Percentiles rank a stretch among this genome's conserved stretches.
Conservation (phyloP, 2,329 filamentous ascomycete genomes). For the Colletotrichum sp. region DNA sequence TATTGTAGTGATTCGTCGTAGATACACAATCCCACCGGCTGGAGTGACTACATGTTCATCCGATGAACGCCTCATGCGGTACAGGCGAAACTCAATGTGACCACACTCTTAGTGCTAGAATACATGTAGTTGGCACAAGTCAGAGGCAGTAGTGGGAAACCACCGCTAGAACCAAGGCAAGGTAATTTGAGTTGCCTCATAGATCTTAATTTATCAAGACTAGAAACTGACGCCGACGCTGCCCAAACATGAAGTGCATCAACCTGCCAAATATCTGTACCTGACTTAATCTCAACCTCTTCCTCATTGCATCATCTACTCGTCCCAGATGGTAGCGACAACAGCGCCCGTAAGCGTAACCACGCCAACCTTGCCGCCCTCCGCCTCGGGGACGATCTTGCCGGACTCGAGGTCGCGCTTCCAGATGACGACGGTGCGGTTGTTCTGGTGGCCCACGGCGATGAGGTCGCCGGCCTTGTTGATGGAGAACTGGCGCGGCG, state of each 20-base stretch:
- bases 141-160: background rate
- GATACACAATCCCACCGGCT: too few relatives aligned
- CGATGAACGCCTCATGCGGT: background rate
- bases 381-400: constrained; percentile 22
- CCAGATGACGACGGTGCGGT: constrained; percentile 21
- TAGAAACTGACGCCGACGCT: background rate
- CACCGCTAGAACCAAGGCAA: fast-evolving
- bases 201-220: background rate
- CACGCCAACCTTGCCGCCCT: constrained; percentile 24
- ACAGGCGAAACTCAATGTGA: background rate
- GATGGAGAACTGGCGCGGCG: constrained; percentile 22
- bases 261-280: background rate
- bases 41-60: background rate
- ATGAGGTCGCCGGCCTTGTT: constrained; percentile 21
- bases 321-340: constrained; percentile 23
- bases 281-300: background rate
- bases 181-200: background rate
- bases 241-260: background rate
- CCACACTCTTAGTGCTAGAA: background rate
- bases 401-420: constrained; percentile 19
- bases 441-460: constrained; percentile 22
- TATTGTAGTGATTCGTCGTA: too few relatives aligned
- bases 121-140: background rate
- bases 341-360: constrained; percentile 21
- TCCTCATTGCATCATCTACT: background rate